Evolutionary conservation across 2,329 filamentous ascomycete species (phyloP), one percentile per base, ranked within the genome.

Genomic region (Apiospora saccharicola): DNA sequence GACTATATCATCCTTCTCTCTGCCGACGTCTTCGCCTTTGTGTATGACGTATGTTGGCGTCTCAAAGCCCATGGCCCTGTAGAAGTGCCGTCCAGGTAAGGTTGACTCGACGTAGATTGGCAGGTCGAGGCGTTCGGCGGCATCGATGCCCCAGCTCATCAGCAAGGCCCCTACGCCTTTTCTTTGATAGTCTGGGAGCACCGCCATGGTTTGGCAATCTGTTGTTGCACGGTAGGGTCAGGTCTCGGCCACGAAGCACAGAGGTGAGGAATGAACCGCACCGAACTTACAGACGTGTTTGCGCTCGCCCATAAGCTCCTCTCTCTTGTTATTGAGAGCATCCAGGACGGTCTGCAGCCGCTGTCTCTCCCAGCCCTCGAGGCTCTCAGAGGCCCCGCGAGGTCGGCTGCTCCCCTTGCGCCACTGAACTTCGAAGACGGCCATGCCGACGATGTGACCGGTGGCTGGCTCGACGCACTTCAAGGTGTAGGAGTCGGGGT

Each of bases 381-480:
- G 57, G 76, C 77, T 77, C 13, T 74, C 4, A 46, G 71, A 30
- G 75, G 73, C 4, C 77, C 74, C 53, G 72, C 24, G 71, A 1
- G 76, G 78, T 24, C 26, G 26, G 26, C 26, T 30, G 26, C 73
- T 74, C 61, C 71, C 73, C 77, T 71, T 73, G 22, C 67, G 70
- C 75, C 76, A 78, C 69, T 76, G 78, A n/a, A 79, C 73, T 46
- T 78, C 78, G 73, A 75, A 79, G 30, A 68, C 73, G 10, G 77
- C 77, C 76, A 78, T 78, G 13, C 77, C 77, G 26, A 79, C 72
- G 30, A 78, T 75, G 6, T 73, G 53, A n/a, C 77, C 77, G 16
- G 73, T 77, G 67, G 74, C 74, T 1, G 76, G 73, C 47, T 78
- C 75, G 6, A 78, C 73, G 43, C 77, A 78, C 46, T 79, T 79